Evolutionary conservation across 176 grass and related monocot genomes (phyloP).

Genomic region (Raddia guianensis): DNA sequence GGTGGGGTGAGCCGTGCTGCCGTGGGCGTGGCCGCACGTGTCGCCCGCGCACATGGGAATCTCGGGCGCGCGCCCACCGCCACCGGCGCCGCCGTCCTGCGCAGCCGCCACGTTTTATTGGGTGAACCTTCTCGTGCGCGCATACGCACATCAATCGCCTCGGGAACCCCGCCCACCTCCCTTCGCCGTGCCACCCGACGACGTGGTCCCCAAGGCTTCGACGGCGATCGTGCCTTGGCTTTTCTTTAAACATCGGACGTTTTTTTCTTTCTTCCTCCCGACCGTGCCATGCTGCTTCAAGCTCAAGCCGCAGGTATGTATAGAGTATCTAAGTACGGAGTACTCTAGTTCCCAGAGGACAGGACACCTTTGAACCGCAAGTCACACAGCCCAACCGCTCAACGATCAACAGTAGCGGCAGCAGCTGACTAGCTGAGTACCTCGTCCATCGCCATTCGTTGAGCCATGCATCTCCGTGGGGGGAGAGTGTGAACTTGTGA

Average conservation of each 20-base stretch:
- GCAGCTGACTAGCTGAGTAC: not conserved
- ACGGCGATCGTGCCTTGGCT: conserved; percentile 1
- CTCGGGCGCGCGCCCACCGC: not conserved
- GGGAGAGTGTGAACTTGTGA: no score
- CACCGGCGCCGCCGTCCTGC: not conserved
- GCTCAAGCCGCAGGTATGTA: conserved; percentile 4
- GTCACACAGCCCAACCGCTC: not conserved
- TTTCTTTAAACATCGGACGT: not conserved
- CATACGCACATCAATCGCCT: not conserved
- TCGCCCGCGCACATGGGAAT: not conserved
- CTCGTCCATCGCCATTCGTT: not conserved
- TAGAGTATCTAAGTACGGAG: no score
- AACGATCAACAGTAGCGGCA: not conserved
- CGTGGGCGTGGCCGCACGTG: not conserved
- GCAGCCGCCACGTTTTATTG: conserved; percentile 40
- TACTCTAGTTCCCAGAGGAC: not conserved
- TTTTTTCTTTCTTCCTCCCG: no score
- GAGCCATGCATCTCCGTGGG: no score
- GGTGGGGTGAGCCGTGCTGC: no score
- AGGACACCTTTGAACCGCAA: not conserved
- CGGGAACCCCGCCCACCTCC: not conserved
- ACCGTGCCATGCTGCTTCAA: not conserved
- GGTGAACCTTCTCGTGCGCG: conserved; percentile 38
- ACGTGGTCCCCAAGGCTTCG: conserved; percentile 8
- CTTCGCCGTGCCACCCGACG: not conserved